Conservation (phyloP, 1,284 basidiomycete species). For the Peniophora sp. region DNA sequence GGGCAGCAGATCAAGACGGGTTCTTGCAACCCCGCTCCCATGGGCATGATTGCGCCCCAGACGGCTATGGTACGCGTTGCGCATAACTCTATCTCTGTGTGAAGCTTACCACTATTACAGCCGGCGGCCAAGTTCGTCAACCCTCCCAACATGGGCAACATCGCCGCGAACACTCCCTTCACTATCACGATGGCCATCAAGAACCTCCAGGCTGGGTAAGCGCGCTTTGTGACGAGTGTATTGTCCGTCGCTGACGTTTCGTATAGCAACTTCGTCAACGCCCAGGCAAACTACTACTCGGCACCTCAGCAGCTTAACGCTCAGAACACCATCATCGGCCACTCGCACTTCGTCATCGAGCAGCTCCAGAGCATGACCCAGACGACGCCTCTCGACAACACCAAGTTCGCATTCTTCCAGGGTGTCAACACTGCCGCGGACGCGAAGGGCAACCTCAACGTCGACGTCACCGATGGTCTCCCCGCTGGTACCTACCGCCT, state of each 20-base stretch:
- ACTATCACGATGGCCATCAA: conserved; percentile 39
- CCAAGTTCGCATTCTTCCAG: conserved; percentile 62
- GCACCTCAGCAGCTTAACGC: conserved; percentile 53
- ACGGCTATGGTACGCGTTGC: conserved; percentile 24
- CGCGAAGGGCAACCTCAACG: conserved; percentile 25
- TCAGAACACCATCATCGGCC: conserved; percentile 48
- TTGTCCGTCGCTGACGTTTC: too few species aligned
- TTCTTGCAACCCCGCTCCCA: conserved; percentile 32
- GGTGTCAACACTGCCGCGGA: conserved; percentile 39
- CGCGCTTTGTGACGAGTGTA: too few species aligned
- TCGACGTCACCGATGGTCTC: conserved; percentile 52
- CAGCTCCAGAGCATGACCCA: conserved; percentile 41
- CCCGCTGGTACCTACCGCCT: conserved; percentile 50
- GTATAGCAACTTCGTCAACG: conserved; percentile 49
- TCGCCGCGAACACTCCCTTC: conserved; percentile 39
- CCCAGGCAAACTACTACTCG: conserved; percentile 45
- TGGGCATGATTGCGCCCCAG: conserved; percentile 34
- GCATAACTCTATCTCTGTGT: too few species aligned
- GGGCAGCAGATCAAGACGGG: conserved; percentile 34
- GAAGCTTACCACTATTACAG: too few species aligned
- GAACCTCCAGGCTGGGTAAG: conserved; percentile 41
- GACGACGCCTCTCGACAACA: conserved; percentile 49
- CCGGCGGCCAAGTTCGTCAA: conserved; percentile 41
- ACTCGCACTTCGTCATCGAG: conserved; percentile 63
- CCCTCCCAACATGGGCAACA: conserved; percentile 34